Percentiles rank a stretch among this genome's conserved stretches.
These are phyloP conservation scores for Coniochaeta ligniaria DNA, from an alignment of 2,329 filamentous ascomycete species.

Conservation along the genomic window DNA sequence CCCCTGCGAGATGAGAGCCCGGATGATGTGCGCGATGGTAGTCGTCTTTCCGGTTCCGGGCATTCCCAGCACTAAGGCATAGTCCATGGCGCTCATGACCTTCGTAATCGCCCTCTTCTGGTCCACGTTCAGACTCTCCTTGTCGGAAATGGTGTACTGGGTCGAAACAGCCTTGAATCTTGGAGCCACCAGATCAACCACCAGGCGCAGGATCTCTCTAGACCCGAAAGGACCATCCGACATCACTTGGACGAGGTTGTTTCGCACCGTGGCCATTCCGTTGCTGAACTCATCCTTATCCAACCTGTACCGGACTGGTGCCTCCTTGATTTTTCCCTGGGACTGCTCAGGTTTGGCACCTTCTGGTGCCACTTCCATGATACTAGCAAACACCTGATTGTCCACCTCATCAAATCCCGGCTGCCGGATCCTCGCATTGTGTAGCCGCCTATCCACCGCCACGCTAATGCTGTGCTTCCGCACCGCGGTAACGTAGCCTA, in stretches of 20 bases:
- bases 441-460: constrained; percentile 81
- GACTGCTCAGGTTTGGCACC: constrained; percentile 44
- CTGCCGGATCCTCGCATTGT: constrained; percentile 73
- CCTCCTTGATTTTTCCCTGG: constrained; percentile 41
- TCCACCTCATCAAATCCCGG: constrained; percentile 65
- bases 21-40: constrained; percentile 95
- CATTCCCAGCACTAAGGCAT: constrained; percentile 96
- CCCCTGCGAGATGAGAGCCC: constrained; percentile 76
- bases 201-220: constrained; percentile 65
- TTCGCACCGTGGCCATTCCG: constrained; percentile 89
- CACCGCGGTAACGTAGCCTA: constrained; percentile 80
- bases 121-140: constrained; percentile 73
- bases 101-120: constrained; percentile 84
- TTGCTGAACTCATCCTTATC: constrained; percentile 99
- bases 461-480: constrained; percentile 72
- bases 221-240: constrained; percentile 66
- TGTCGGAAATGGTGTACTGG: constrained; percentile 54
- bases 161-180: constrained; percentile 62
- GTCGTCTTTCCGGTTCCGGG: constrained; percentile 97
- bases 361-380: constrained; percentile 73
- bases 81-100: constrained; percentile 92
- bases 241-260: constrained; percentile 93
- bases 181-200: constrained; percentile 70
- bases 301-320: constrained; percentile 67
- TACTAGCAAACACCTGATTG: constrained; percentile 84